Conservation (phyloP, 306 rosid genomes). For the Leucaena leucocephala region DNA sequence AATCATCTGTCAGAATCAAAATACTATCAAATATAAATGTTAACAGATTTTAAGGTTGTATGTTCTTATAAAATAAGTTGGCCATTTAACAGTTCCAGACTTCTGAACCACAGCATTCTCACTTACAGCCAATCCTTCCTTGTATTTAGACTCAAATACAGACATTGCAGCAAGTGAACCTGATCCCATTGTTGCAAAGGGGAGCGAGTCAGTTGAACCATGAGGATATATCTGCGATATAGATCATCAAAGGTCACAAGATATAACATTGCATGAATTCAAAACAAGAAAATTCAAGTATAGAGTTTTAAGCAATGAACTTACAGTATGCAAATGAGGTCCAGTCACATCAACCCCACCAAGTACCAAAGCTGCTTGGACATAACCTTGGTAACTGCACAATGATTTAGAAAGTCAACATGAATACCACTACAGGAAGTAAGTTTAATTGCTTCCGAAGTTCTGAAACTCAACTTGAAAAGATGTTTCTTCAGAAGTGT, state of each 20-base stretch:
- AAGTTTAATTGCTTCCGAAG: constrained; percentile 13
- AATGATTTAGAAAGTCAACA: constrained; percentile 24
- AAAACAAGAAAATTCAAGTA: not conserved
- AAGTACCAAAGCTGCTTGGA: constrained; percentile 91
- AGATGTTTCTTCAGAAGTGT: constrained; percentile 59
- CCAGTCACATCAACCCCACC: constrained; percentile 97
- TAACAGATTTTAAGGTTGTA: not conserved
- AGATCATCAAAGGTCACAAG: constrained; percentile 34
- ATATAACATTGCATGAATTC: constrained; percentile 9
- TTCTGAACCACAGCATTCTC: constrained; percentile 29
- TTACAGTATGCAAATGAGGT: constrained; percentile 84
- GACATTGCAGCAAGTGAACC: constrained; percentile 61
- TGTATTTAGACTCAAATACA: constrained; percentile 53
- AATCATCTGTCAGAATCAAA: constrained; percentile 9
- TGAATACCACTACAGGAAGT: constrained; percentile 1
- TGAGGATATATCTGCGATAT: constrained; percentile 77
- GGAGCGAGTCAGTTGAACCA: constrained; percentile 78
- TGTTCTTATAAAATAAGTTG: not conserved
- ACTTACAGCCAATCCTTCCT: constrained; percentile 57
- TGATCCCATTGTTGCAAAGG: constrained; percentile 59
- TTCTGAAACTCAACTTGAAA: constrained; percentile 48
- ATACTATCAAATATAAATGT: not conserved
- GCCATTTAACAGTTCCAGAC: not conserved
- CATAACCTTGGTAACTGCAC: constrained; percentile 83
- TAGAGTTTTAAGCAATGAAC: constrained; percentile 31